Base-by-base conservation (phyloP, 805 yeast genomes). In the Starmerella vaccinii region DNA sequence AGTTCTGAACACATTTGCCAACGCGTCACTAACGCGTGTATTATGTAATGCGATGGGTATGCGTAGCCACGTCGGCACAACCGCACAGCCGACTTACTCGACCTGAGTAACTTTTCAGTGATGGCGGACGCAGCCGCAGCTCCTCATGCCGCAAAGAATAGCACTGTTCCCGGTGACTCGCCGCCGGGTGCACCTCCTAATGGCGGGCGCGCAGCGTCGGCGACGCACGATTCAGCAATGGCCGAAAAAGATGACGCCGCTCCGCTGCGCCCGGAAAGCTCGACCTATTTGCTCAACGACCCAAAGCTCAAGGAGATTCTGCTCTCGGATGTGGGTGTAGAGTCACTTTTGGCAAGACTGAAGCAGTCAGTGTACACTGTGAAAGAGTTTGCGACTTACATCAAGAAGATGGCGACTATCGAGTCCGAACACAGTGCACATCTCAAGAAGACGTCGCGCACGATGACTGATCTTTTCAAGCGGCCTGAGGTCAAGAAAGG, bases 361-460 rank as follows among this genome's bases (percentile, higher is more conserved):
- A 90, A 90, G 67, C 90, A 82, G 65, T 78, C 88, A 51, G 73
- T 89, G 40, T 73, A 74, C 53, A 81, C 95, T 0, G 82, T 94
- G 57, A 95, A 88, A 61, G 97, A 92, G 62, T 81, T 87, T 59
- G 73, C 86, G 26, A 78, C 78, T 58, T 92, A 78, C 65, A 70
- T 90, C 49, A 83, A 82, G 63, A 84, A 82, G 66, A 82, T 84
- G 60, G 87, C 87, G 26, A 69, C 76, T 30, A 74, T 82, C 47
- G 96, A 87, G 65, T 84, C 82, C 57, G 94, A 83, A 51, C 84
- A 86, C 56, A 77, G 78, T 38, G 74, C 75, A 50, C 95, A 86
- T 60, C 67, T 86, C 57, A 78, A 79, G 59, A 85, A 88, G 67
- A 78, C 82, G 29, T 77, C 85, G 1, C 70, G 75, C 22, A 75